Conservation (phyloP, 306 rosid species). For the Vachellia collinsii region DNA sequence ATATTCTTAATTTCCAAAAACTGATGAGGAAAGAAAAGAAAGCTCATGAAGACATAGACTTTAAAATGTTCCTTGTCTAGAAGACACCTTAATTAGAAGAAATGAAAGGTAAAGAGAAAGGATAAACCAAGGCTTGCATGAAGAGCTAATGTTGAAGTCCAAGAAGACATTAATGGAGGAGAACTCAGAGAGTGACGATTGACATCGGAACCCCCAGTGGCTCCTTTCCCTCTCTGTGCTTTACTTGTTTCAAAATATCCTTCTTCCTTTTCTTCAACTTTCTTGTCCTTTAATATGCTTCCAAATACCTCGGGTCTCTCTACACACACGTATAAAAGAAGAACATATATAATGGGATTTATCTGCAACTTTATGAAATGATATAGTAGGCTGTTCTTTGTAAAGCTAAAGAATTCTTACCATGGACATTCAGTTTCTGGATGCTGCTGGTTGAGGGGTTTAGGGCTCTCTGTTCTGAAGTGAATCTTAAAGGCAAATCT, state of each 20-base stretch:
- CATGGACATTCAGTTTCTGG: slow-evolving; percentile 26
- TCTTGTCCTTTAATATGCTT: background rate
- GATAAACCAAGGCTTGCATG: slow-evolving; percentile 21
- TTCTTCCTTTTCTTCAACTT: background rate
- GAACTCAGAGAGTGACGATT: background rate
- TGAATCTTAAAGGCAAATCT: background rate
- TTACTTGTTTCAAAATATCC: background rate
- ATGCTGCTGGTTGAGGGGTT: slow-evolving; percentile 11
- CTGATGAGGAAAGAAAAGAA: background rate
- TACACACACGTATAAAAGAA: background rate
- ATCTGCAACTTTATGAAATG: background rate
- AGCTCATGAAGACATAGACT: background rate
- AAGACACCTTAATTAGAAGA: background rate
- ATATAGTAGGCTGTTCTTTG: background rate
- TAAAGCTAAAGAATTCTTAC: background rate
- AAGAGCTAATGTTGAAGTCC: background rate
- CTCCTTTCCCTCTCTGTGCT: slow-evolving; percentile 28
- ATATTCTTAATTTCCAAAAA: background rate
- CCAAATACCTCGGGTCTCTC: slow-evolving; percentile 2
- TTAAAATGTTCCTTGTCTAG: background rate
- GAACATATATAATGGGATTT: no score
- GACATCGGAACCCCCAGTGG: slow-evolving; percentile 1
- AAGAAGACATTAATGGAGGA: background rate
- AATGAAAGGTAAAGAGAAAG: slow-evolving; percentile 13
- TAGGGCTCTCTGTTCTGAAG: slow-evolving; percentile 29